Percentiles rank a stretch among this genome's conserved stretches.
phyloP scores from a whole-genome alignment of 768 basidiomycete species.

The Tricholoma matsutake region DNA sequence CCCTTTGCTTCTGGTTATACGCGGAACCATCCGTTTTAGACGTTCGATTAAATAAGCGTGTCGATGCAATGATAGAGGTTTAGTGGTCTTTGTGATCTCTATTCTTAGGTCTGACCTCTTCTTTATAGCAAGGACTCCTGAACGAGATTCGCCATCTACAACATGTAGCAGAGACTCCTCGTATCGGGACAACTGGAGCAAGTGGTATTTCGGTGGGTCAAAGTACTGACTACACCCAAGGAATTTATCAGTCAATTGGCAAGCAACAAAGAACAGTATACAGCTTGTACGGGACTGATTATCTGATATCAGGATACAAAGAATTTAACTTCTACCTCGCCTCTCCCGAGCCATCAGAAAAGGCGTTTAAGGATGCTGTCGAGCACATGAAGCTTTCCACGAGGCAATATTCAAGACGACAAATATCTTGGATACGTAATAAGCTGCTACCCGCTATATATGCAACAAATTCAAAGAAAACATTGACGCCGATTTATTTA shows the following conservation, averaged over 20 bases:
- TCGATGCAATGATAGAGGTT: constrained; percentile 90
- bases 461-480: constrained; percentile 40
- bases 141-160: constrained; percentile 67
- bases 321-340: constrained; percentile 76
- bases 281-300: not conserved
- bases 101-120: not conserved
- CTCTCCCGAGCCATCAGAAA: constrained; percentile 35
- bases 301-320: constrained; percentile 67
- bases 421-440: constrained; percentile 89
- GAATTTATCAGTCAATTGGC: constrained; percentile 96
- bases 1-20: constrained; percentile 90
- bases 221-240: constrained; percentile 64
- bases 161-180: constrained; percentile 24
- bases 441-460: constrained; percentile 77
- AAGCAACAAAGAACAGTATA: constrained; percentile 5
- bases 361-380: constrained; percentile 52
- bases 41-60: constrained; percentile 69
- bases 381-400: constrained; percentile 86
- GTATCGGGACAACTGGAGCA: not conserved
- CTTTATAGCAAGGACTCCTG: constrained; percentile 67
- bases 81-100: constrained; percentile 8
- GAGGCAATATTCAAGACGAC: constrained; percentile 86
- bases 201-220: not conserved
- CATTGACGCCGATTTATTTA: constrained; percentile 42
- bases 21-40: constrained; percentile 63